phyloP scores from a whole-genome alignment of 164 flowering plant genomes.

The Taxillus chinensis region DNA sequence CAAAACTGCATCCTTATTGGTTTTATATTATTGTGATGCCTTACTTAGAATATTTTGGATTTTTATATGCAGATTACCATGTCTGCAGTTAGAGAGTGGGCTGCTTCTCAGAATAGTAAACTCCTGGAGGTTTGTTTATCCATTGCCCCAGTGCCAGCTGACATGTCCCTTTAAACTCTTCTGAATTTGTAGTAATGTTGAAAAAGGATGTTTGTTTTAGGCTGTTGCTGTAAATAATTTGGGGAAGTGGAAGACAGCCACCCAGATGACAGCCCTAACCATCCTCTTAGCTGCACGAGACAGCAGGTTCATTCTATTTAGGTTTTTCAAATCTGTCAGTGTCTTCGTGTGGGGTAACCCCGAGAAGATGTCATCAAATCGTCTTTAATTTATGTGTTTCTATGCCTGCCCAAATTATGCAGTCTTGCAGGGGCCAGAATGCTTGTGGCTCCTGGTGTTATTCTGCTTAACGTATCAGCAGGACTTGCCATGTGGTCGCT shows the following conservation, averaged over 20 bases:
- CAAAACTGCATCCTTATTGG: too few species aligned
- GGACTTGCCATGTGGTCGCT: conserved; percentile 89
- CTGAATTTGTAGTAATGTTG: not conserved
- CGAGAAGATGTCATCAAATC: not conserved
- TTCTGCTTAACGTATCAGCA: conserved; percentile 76
- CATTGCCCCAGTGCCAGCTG: not conserved
- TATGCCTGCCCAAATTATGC: conserved; percentile 12
- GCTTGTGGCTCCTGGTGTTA: conserved; percentile 55
- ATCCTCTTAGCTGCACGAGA: conserved; percentile 78
- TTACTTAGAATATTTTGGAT: too few species aligned
- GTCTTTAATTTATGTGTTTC: not conserved
- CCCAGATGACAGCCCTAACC: conserved; percentile 89
- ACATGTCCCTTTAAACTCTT: not conserved
- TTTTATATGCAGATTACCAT: conserved; percentile 71
- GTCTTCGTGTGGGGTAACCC: not conserved
- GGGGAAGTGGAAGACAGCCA: conserved; percentile 97
- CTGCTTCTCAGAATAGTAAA: conserved; percentile 77
- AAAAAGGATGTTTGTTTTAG: conserved; percentile 23
- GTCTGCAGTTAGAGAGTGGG: conserved; percentile 99
- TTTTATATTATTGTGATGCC: too few species aligned
- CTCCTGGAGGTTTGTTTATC: conserved; percentile 60
- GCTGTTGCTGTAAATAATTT: conserved; percentile 95
- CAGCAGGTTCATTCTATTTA: conserved; percentile 39
- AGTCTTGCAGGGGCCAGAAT: conserved; percentile 51
- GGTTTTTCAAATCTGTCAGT: not conserved